Evolutionary conservation across 768 basidiomycete species (phyloP), one percentile per base, ranked within the genome.

Genomic region (Erythrobasidium yunnanense): DNA sequence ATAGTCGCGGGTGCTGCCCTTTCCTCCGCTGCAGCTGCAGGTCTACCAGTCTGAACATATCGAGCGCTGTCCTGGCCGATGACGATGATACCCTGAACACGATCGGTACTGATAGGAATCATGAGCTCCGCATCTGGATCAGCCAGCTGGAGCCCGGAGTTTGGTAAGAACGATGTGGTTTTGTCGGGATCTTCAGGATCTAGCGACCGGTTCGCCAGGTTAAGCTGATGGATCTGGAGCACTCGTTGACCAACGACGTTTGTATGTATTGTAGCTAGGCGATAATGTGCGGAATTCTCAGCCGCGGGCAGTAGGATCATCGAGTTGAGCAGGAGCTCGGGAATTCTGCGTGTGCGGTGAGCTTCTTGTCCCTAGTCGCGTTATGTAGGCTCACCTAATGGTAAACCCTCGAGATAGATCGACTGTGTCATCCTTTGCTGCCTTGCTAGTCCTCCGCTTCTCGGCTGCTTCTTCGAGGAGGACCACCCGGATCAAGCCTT

Each of bases 231-330:
- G 7, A 71, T 66, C 11, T 71, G 30, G 33, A 77, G 60, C 7
- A 58, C 51, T 4, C 58, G 80, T 77, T 67, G 81, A 15, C 70
- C 71, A 8, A 65, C 79, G 70, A 83, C 80, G 73, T 89, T 85
- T 7, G 83, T 72, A 70, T 86, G 82, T 7, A 90, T 76, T 49
- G 90, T 83, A 8, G 83, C 86, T 49, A 92, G 74, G 0, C 62
- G 45, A 1, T 81, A 80, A 18, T 80, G 77, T 33, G 78, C 78
- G 17, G 45, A 13, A n/a, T 29, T 20, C 47, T 4, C 27, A 20
- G 58, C 25, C 22, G 30, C 29, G 47, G 55, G 55, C 15, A 58
- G 50, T 5, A 33, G n/a, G 32, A 46, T 23, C 46, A 63, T 49
- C 4, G 46, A 22, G 32, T 49, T 63, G 47, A 63, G 60, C 23